Evolutionary conservation across 495 filamentous ascomycete genomes (phyloP).

Genomic region (Barbatosphaeria neglecta): DNA sequence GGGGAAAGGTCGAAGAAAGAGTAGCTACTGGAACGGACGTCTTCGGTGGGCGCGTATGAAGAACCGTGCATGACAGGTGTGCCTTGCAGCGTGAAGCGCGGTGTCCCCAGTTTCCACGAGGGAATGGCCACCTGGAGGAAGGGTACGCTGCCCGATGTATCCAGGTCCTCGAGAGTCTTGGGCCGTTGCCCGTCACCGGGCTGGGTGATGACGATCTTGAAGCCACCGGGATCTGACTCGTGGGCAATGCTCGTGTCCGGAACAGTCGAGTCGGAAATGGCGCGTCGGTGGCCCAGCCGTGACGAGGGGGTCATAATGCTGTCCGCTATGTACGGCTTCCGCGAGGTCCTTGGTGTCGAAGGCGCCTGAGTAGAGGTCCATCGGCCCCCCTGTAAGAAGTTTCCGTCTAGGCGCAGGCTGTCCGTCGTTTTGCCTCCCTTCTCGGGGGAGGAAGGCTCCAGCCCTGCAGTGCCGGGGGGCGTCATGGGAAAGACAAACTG

Average conservation of each 20-base stretch:
- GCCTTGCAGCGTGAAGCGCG: conserved; percentile 66
- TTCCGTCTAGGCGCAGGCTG: conserved; percentile 20
- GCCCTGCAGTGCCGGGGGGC: conserved; percentile 42
- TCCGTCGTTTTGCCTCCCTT: conserved; percentile 24
- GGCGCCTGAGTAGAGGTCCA: conserved; percentile 30
- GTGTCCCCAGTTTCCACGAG: conserved; percentile 73
- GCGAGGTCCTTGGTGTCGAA: conserved; percentile 15
- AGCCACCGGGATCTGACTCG: conserved; percentile 51
- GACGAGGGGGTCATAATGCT: conserved; percentile 18
- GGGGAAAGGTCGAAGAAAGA: conserved; percentile 25
- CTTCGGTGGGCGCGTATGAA: conserved; percentile 44
- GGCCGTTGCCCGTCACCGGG: conserved; percentile 46
- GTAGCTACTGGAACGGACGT: conserved; percentile 28
- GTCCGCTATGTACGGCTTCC: conserved; percentile 6
- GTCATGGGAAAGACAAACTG: conserved; percentile 49
- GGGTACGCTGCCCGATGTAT: conserved; percentile 32
- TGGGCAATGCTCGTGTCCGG: conserved; percentile 33
- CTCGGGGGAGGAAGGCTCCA: conserved; percentile 33
- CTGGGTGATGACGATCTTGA: conserved; percentile 79
- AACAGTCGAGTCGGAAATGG: conserved; percentile 36
- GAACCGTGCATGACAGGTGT: conserved; percentile 75
- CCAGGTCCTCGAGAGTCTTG: conserved; percentile 52
- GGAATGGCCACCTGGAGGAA: conserved; percentile 73
- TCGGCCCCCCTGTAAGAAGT: conserved; percentile 24
- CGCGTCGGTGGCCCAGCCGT: conserved; percentile 32